Evolutionary conservation across 768 basidiomycete genomes (phyloP).

Genomic region (Xerocomus potaroensis): DNA sequence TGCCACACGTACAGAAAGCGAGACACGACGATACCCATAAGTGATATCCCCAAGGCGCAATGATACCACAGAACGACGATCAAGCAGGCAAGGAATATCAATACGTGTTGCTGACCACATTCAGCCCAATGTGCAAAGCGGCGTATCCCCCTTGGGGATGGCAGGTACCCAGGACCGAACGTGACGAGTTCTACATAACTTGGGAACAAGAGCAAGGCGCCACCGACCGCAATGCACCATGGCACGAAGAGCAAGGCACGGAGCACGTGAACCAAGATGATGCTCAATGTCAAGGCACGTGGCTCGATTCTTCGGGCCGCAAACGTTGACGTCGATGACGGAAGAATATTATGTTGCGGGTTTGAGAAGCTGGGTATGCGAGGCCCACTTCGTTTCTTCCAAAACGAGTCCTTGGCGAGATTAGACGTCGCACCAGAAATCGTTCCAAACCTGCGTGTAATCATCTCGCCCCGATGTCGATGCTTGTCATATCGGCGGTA

Average conservation of each 20-base stretch:
- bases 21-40: constrained; percentile 14
- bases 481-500: not conserved
- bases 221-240: constrained; percentile 35
- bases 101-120: constrained; percentile 31
- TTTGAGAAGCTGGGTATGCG: constrained; percentile 15
- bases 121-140: constrained; percentile 38
- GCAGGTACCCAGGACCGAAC: constrained; percentile 29
- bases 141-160: constrained; percentile 28
- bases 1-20: constrained; percentile 30
- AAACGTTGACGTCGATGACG: not conserved
- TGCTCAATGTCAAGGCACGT: not conserved
- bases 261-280: constrained; percentile 2
- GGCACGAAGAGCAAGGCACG: constrained; percentile 30
- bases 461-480: not conserved
- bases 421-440: constrained; percentile 19
- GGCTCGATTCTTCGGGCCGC: not conserved
- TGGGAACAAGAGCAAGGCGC: constrained; percentile 29
- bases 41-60: constrained; percentile 15
- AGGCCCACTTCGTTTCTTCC: constrained; percentile 8
- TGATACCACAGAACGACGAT: constrained; percentile 18
- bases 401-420: constrained; percentile 2
- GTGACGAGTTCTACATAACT: constrained; percentile 22
- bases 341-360: not conserved
- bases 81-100: constrained; percentile 30
- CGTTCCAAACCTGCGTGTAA: constrained; percentile 23